Evolutionary conservation across 257 asterid genomes (phyloP).

Genomic region (Fraxinus anomala): DNA sequence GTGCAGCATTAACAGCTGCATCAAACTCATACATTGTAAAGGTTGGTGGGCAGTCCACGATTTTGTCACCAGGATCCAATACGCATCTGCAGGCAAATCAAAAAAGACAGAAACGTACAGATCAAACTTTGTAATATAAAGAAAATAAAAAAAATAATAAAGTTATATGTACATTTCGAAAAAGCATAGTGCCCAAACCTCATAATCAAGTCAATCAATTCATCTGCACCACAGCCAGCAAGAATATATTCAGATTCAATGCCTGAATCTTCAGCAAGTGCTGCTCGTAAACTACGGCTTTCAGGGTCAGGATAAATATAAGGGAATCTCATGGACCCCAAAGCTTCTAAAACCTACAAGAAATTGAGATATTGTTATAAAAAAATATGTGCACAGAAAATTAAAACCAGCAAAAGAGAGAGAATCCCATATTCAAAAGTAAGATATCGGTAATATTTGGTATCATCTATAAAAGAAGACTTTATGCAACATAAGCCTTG

Average conservation of each 20-base stretch:
- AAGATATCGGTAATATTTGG: background rate
- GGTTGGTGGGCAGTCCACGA: conserved; percentile 97
- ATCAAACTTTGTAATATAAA: conserved; percentile 3
- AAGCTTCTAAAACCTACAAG: conserved; percentile 82
- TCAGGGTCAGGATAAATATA: conserved; percentile 98
- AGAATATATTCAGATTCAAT: conserved; percentile 88
- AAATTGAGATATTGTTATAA: conserved; percentile 20
- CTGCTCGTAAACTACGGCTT: conserved; percentile 90
- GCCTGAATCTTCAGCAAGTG: conserved; percentile 95
- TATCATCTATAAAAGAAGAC: background rate
- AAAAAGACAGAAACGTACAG: conserved; percentile 7
- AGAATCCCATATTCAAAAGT: background rate
- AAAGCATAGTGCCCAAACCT: conserved; percentile 48
- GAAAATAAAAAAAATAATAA: conserved; percentile 1
- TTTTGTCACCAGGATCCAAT: conserved; percentile 92
- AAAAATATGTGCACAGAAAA: conserved; percentile 23
- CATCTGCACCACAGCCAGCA: conserved; percentile 98
- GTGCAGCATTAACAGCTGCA: conserved; percentile 95
- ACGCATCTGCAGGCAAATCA: conserved; percentile 66
- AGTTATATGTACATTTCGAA: background rate
- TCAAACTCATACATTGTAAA: conserved; percentile 99
- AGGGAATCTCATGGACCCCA: conserved; percentile 89
- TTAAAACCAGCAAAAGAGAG: background rate
- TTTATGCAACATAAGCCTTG: conserved; percentile 30
- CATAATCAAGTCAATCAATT: conserved; percentile 94